Base-by-base conservation (phyloP, 2,329 filamentous ascomycete species). In the Ceratocystis variospora region DNA sequence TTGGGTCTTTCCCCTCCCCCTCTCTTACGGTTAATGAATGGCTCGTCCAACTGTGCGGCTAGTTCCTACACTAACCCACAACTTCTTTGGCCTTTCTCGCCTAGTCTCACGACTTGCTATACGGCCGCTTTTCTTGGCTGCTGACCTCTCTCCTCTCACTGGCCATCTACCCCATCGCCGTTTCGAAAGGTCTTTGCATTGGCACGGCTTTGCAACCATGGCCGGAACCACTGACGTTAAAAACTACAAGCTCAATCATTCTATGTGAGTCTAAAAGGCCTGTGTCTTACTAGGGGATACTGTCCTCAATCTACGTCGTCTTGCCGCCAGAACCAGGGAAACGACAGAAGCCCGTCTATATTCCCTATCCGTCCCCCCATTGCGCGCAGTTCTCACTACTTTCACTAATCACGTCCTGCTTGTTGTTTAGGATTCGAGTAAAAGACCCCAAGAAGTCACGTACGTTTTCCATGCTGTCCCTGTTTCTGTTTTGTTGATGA, bases 391-490 rank as follows among this genome's bases (percentile, higher is more conserved):
- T 45, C 19, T 12, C 50, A 61, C 12, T 63, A 48, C 41, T 69
- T 69, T 59, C 68, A 63, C 5, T 66, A 65, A 33, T 25, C 10
- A 22, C 8, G 7, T 19, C 12, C 6, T 63, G 25, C 44, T 22
- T 61, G 37, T 12, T 63, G 33, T 4, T 7, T 69, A 94, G 90
- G 90, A 81, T 96, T 74, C 88, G 93, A 75, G 88, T 97, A 74
- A 97, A 97, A 77, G 91, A 99, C 78, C 93, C 93, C 10, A 87
- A 92, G 77, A 84, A 81, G 74, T 90, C 87, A 48, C 77, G 87
- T 88, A 79, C 61, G 77, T 8, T 59, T 59, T 10, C 10, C 25
- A 17, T 15, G 37, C 37, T 7, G 53, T 57, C 53, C 15, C 53
- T n/a, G 5, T 59, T 59, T 59, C 19, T 31, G 33, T 59, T 59